phyloP scores from a whole-genome alignment of 257 asterid genomes.

The Przewalskia tangutica region DNA sequence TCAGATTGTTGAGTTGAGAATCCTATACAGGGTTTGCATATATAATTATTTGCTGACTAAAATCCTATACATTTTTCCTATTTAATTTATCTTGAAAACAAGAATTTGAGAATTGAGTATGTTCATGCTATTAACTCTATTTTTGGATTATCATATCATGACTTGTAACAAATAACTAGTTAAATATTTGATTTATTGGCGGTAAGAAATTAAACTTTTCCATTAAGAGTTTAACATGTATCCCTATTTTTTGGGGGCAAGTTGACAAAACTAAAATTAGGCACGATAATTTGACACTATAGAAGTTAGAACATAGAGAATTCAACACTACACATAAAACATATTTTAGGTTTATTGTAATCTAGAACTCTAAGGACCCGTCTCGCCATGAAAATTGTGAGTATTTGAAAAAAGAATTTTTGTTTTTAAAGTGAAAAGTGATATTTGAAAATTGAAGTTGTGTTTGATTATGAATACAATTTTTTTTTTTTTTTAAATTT shows the following conservation, averaged over 20 bases:
- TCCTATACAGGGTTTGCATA: neutral
- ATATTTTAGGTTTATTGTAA: neutral
- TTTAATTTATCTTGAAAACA: too few relatives aligned
- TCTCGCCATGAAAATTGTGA: too few relatives aligned
- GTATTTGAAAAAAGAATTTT: too few relatives aligned
- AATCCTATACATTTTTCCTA: too few relatives aligned
- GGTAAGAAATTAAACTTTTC: neutral
- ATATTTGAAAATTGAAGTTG: too few relatives aligned
- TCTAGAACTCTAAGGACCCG: neutral
- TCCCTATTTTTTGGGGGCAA: neutral
- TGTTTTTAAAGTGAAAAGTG: too few relatives aligned
- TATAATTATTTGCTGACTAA: too few relatives aligned
- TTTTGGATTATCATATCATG: neutral
- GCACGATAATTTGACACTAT: too few relatives aligned
- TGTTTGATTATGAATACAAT: too few relatives aligned
- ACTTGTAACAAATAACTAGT: neutral
- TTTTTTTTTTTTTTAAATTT: too few relatives aligned
- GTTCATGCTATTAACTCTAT: neutral
- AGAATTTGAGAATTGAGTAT: too few relatives aligned
- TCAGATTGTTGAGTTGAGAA: neutral
- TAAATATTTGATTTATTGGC: neutral
- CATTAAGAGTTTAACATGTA: neutral
- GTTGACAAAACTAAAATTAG: too few relatives aligned
- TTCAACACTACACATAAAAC: neutral
- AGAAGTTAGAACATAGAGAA: neutral